Evolutionary conservation across 2,329 filamentous ascomycete genomes (phyloP), one percentile per base, ranked within the genome.

Genomic region (Colletotrichum godetiae): DNA sequence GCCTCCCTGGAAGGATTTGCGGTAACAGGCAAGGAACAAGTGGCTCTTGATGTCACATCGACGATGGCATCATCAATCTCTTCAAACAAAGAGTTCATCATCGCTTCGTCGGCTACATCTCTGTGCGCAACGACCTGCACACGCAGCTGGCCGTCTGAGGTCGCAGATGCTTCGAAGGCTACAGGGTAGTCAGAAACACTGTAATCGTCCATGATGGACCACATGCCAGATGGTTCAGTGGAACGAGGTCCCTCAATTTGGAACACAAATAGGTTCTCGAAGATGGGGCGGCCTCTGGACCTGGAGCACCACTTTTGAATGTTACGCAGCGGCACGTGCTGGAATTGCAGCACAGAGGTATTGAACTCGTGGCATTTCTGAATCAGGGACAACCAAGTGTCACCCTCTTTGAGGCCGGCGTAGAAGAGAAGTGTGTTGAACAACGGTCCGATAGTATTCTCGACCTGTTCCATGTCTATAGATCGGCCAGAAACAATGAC

Each of bases 371-470:
- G 94, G 74, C 93, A 94, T 63, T 85, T 83, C 19, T 83, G 85
- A 27, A 95, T 85, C 1, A 95, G 81, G 0, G 89, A 86, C 0
- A 83, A 79, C 90, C 93, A 95, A 0, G 86, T 90, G 5, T 87
- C 84, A 0, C 81, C 78, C 0, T 80, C 75, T 7, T 82, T 74
- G 15, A 88, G 76, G 6, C 83, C 79, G 42, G 91, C 82, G 67
- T 89, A 87, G 79, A 93, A 95, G 0, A 95, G 95, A 1, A 98
- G 85, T 0, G 95, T 98, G 79, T 98, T 98, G 87, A 98, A 97
- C 24, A 98, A 84, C 0, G 96, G 95, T 0, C 95, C 96, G 55
- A 97, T 88, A 0, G 94, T 89, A 27, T 86, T 79, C 59, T 95
- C 92, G 2, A 92, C 88, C 2, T 86, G 86, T 8, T 92, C 87